phyloP scores from a whole-genome alignment of 1,284 basidiomycete genomes.

The Cutaneotrichosporon curvatum region DNA sequence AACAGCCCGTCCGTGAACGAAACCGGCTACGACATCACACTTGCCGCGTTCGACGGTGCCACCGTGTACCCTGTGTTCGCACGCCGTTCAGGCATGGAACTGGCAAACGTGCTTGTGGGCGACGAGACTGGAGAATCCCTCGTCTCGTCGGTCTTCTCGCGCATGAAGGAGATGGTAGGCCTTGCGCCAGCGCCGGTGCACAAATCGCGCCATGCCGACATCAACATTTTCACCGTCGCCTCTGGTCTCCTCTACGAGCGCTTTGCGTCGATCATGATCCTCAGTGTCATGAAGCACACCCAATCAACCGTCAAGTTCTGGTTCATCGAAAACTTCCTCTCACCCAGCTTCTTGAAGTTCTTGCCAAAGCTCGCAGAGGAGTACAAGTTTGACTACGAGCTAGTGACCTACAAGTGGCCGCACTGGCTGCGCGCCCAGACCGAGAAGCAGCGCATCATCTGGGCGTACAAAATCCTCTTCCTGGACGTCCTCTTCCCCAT shows the following conservation, averaged over 20 bases:
- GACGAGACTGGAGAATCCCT: conserved; percentile 18
- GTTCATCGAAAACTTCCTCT: conserved; percentile 98
- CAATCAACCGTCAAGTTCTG: conserved; percentile 94
- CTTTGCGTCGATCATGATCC: conserved; percentile 96
- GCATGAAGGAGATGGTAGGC: conserved; percentile 35
- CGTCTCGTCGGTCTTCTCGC: conserved; percentile 7
- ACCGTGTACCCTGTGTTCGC: conserved; percentile 76
- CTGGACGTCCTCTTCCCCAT: conserved; percentile 97
- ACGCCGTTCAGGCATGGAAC: conserved; percentile 69
- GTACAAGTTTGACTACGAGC: conserved; percentile 86
- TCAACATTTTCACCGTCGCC: conserved; percentile 98
- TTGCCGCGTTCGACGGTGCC: conserved; percentile 79
- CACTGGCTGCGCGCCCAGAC: conserved; percentile 92
- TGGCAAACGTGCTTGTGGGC: conserved; percentile 62
- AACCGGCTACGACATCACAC: conserved; percentile 60
- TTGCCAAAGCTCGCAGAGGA: conserved; percentile 83
- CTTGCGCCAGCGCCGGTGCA: conserved; percentile 25
- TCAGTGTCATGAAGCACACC: conserved; percentile 90
- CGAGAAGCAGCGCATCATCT: conserved; percentile 96
- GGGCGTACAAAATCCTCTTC: conserved; percentile 99
- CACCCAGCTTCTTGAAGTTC: conserved; percentile 94
- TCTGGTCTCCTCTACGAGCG: conserved; percentile 96
- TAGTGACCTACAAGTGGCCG: conserved; percentile 99
- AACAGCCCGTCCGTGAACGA: conserved; percentile 61
- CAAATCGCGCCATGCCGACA: conserved; percentile 58